phyloP scores from a whole-genome alignment of 805 yeast genomes.

The Saturnispora besseyi region DNA sequence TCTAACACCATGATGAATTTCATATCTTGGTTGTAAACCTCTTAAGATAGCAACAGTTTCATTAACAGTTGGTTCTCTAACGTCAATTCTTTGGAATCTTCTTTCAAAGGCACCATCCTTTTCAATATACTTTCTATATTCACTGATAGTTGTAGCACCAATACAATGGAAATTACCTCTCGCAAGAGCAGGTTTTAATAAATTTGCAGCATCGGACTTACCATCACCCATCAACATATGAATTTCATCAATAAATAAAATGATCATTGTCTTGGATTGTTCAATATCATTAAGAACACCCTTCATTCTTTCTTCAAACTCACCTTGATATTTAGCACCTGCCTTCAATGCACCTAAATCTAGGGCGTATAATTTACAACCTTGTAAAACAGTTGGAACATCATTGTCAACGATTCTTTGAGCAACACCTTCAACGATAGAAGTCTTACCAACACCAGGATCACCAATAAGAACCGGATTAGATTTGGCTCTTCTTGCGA shows the following conservation, averaged over 20 bases:
- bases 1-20: slow-evolving; percentile 95
- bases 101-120: slow-evolving; percentile 99
- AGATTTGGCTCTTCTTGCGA: slow-evolving; percentile 95
- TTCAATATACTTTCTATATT: slow-evolving; percentile 85
- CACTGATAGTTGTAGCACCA: slow-evolving; percentile 95
- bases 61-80: slow-evolving; percentile 82
- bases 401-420: slow-evolving; percentile 94
- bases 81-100: slow-evolving; percentile 96
- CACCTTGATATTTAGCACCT: slow-evolving; percentile 98
- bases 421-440: slow-evolving; percentile 97
- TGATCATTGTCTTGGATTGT: slow-evolving; percentile 74
- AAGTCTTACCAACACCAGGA: slow-evolving; percentile 99
- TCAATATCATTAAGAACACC: slow-evolving; percentile 94
- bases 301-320: slow-evolving; percentile 94
- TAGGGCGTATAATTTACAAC: slow-evolving; percentile 73
- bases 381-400: slow-evolving; percentile 80
- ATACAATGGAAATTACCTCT: slow-evolving; percentile 94
- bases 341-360: slow-evolving; percentile 97
- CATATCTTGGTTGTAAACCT: slow-evolving; percentile 92
- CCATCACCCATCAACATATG: slow-evolving; percentile 99
- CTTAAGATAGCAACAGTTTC: slow-evolving; percentile 95
- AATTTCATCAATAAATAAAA: slow-evolving; percentile 92
- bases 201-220: slow-evolving; percentile 92
- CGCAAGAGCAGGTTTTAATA: slow-evolving; percentile 94
- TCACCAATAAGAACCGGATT: slow-evolving; percentile 97